Base-by-base conservation (phyloP, 2,329 filamentous ascomycete genomes). In the Phialemoniopsis sp. region DNA sequence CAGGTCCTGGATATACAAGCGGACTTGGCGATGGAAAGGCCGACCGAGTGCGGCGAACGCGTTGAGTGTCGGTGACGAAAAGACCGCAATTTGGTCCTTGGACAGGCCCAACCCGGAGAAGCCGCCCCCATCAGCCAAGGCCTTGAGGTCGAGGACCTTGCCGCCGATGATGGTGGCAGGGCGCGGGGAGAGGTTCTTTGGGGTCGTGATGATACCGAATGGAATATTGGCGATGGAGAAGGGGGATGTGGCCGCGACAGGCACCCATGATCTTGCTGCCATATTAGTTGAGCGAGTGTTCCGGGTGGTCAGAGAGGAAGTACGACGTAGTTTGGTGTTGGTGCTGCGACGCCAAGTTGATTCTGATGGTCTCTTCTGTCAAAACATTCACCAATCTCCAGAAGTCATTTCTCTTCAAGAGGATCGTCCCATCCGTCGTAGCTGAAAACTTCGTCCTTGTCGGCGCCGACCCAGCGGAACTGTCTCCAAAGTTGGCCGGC, bases 191-290 rank as follows among this genome's bases (percentile, higher is more conserved):
- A 69, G 52, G 42, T 77, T 70, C 6, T 68, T 59, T 3, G 70
- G 47, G 1, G 83, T 84, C 21, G 80, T 84, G 55, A 93, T 87
- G 66, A 93, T 81, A 53, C 87, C 87, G 54, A 91, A 91, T 2
- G 87, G 87, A 39, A 93, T 83, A 57, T 93, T 93, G 53, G 82
- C 79, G 37, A 91, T 66, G 8, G 86, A 88, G 63, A 90, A 90
- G 51, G 59, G 62, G 32, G 53, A 59, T 4, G 57, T 51, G n/a
- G 59, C 52, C n/a, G 58, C 46, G 14, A 67, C 49, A 8, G 49
- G 36, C 6, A 60, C 41, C 57, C 57, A 60, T 29, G 57, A 59
- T n/a, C n/a, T n/a, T n/a, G n/a, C n/a, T n/a, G n/a, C n/a, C n/a
- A n/a, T n/a, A n/a, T n/a, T n/a, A n/a, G n/a, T n/a, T n/a, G n/a